Evolutionary conservation across 78 protist species (phyloP), one percentile per base, ranked within the genome.

Genomic region (Tieghemostelium lacteum): DNA sequence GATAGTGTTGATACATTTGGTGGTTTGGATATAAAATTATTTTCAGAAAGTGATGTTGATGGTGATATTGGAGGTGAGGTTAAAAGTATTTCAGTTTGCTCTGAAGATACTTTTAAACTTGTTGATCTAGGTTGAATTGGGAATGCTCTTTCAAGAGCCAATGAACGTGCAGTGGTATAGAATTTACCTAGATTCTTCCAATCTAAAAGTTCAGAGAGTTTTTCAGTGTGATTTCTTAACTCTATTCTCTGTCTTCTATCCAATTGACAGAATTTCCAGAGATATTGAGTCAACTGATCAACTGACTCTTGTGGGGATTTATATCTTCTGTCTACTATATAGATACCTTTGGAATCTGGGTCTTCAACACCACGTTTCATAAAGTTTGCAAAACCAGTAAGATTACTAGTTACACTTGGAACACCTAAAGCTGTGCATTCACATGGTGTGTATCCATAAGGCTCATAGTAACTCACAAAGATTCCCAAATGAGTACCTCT

Each of bases 401-500:
- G 71, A 69, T 96, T 95, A 63, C 92, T 58, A 5, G 98, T 95
- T 63, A 96, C 71, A 10, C 94, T 74, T 33, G 97, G 96, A 10
- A 95, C 92, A 69, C 98, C 98, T 45, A 73, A 31, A 37, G 88
- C 92, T 24, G 95, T 76, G 78, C 97, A 95, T 85, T 96, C 97
- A 14, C 93, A 94, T 14, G 93, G 89, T 1, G 95, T 94, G 58
- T 74, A 67, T 16, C 95, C 95, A 93, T 92, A 94, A 61, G 97
- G 98, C 70, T 96, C 98, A 67, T 96, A 96, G 78, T 89, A 89
- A 22, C 92, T 71, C 3, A 88, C 95, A 76, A 96, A 96, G 16
- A 93, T 85, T 45, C 98, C 98, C 28, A 96, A 36, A 76, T 96
- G 98, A 49, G 96, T 93, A 28, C 97, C 97, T 42, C 95, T 65